phyloP scores from a whole-genome alignment of 2,329 filamentous ascomycete species.

The Aureobasidium melanogenum region DNA sequence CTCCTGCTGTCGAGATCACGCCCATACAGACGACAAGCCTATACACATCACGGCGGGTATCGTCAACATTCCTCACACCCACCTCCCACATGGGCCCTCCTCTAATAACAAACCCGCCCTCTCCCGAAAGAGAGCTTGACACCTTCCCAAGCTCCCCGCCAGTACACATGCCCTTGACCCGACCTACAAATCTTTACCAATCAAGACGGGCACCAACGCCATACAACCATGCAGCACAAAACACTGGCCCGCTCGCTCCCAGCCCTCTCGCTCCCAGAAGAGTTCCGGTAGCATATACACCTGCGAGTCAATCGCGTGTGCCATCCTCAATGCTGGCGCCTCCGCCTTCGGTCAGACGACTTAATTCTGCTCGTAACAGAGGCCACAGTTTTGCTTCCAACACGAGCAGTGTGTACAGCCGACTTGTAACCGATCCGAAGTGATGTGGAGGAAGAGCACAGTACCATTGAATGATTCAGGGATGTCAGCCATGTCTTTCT shows the following conservation, averaged over 20 bases:
- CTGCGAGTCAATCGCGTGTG: neutral
- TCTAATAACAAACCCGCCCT: neutral
- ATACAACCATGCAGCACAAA: neutral
- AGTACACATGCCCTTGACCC: neutral
- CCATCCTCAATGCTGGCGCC: neutral
- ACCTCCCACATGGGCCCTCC: neutral
- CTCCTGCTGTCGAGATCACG: neutral
- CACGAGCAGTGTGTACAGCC: conserved; percentile 3
- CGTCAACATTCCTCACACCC: neutral
- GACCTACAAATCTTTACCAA: neutral
- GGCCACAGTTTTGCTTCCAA: neutral
- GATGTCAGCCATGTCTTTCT: too few relatives aligned
- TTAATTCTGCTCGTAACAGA: neutral
- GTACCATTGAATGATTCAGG: too few relatives aligned
- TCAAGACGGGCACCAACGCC: neutral
- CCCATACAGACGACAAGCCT: neutral
- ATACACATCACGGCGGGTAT: neutral
- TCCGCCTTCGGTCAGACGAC: neutral
- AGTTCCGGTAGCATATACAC: neutral
- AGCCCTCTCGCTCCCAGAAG: neutral
- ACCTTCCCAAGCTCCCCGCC: neutral
- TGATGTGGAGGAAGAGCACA: neutral
- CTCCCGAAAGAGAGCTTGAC: neutral
- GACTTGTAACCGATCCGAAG: neutral
- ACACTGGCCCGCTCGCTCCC: neutral